A percentile compares a stretch with the other conserved stretches of the same genome.
phyloP scores from a whole-genome alignment of 805 yeast genomes.

The Tetrapisispora phaffii region DNA sequence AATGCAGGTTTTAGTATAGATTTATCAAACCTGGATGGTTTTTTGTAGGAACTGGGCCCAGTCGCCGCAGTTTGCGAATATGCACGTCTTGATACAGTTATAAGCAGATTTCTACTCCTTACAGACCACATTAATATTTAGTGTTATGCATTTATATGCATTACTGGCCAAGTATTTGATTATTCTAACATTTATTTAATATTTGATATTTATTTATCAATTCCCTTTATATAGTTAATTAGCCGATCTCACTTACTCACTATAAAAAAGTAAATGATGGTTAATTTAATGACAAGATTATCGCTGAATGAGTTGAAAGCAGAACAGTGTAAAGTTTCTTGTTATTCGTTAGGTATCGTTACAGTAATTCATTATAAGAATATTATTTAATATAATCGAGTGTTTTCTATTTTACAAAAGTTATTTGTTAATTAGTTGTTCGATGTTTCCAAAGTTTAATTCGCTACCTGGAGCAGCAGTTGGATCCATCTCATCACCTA shows the following conservation, averaged over 20 bases:
- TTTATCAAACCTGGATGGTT: constrained; percentile 24
- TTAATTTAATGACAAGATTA: not conserved
- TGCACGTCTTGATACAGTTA: not conserved
- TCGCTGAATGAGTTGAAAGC: not conserved
- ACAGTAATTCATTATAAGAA: not conserved
- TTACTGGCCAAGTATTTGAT: too few species aligned
- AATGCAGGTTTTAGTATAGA: constrained; percentile 33
- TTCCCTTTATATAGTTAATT: too few species aligned
- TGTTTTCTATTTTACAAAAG: too few species aligned
- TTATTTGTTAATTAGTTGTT: not conserved
- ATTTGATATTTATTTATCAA: too few species aligned
- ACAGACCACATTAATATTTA: not conserved
- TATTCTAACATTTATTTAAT: too few species aligned
- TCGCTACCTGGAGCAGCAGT: constrained; percentile 21
- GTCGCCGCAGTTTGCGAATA: not conserved
- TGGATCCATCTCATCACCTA: constrained; percentile 35
- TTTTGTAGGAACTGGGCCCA: not conserved
- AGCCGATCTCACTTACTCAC: too few species aligned
- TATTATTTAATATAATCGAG: not conserved
- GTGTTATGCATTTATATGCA: too few species aligned
- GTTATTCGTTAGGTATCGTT: not conserved
- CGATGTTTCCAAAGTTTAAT: constrained; percentile 14
- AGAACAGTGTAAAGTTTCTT: too few species aligned
- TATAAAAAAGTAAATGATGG: too few species aligned
- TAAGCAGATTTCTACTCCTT: not conserved